These are phyloP conservation scores for Teunomyces kruisii DNA, from an alignment of 805 yeast genomes.

Conservation along the genomic window DNA sequence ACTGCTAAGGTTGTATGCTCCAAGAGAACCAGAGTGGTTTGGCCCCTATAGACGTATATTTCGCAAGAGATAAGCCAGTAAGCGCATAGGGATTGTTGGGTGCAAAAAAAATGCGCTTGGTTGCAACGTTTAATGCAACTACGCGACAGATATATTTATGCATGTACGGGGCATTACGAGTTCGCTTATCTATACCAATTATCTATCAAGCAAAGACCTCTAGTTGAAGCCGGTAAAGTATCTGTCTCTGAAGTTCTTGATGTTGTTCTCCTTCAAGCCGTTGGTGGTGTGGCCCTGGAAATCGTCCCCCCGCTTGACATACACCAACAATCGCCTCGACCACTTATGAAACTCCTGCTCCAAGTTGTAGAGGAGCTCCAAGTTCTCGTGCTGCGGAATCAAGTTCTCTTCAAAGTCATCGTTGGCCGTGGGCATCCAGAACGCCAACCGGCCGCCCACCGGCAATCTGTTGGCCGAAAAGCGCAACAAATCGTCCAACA, in stretches of 20 bases:
- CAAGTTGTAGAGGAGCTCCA: slow-evolving; percentile 70
- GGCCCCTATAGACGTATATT: background rate
- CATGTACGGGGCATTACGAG: background rate
- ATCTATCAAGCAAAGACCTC: no score
- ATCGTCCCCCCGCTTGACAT: slow-evolving; percentile 57
- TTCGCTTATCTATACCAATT: no score
- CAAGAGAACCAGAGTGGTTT: background rate
- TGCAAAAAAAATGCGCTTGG: slow-evolving; percentile 2
- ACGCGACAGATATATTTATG: background rate
- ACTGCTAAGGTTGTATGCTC: slow-evolving; percentile 2
- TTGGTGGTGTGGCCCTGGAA: slow-evolving; percentile 50
- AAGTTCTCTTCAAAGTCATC: slow-evolving; percentile 69
- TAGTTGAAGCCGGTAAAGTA: slow-evolving; percentile 69
- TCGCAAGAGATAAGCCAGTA: background rate
- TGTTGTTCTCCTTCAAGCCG: slow-evolving; percentile 47
- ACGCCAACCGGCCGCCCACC: slow-evolving; percentile 76
- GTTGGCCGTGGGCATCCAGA: slow-evolving; percentile 98
- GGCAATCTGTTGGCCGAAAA: slow-evolving; percentile 75
- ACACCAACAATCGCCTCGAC: slow-evolving; percentile 85
- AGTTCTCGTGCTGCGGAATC: slow-evolving; percentile 74
- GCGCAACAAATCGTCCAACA: slow-evolving; percentile 73
- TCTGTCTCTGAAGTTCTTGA: slow-evolving; percentile 65
- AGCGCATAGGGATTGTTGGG: slow-evolving; percentile 8
- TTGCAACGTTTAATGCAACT: background rate
- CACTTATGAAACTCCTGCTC: slow-evolving; percentile 91